Evolutionary conservation across 371 early-diverging fungal genomes (phyloP).

Genomic region (Saksenaea oblongispora): DNA sequence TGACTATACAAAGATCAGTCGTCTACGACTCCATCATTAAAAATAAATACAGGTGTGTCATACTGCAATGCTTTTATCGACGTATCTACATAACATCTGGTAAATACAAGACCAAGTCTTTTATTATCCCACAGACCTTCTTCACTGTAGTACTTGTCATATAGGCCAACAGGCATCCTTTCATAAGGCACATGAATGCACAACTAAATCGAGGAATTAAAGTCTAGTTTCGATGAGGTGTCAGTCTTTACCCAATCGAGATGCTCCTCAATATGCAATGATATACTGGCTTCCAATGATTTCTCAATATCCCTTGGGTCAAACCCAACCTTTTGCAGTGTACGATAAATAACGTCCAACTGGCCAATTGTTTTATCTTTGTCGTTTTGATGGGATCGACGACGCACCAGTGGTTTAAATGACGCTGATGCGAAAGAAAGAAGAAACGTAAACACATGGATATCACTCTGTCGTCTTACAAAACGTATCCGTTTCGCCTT

Average conservation of each 20-base stretch:
- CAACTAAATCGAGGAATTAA: slow-evolving; percentile 29
- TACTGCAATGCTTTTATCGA: slow-evolving; percentile 13
- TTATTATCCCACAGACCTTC: slow-evolving; percentile 33
- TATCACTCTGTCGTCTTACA: slow-evolving; percentile 1
- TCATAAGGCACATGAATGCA: slow-evolving; percentile 60
- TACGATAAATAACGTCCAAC: slow-evolving; percentile 54
- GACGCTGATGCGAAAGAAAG: neutral
- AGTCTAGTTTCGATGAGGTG: neutral
- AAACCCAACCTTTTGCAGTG: slow-evolving; percentile 53
- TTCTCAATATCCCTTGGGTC: slow-evolving; percentile 44
- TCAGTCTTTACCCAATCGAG: slow-evolving; percentile 65
- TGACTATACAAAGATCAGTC: neutral
- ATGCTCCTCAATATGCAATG: slow-evolving; percentile 48
- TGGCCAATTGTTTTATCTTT: slow-evolving; percentile 46
- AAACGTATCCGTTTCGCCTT: neutral
- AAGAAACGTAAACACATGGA: neutral
- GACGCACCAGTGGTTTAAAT: neutral
- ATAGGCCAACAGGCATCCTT: slow-evolving; percentile 58
- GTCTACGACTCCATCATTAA: too few species aligned
- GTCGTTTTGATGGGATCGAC: slow-evolving; percentile 10
- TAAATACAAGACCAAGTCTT: neutral
- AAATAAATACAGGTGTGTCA: neutral
- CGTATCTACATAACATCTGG: slow-evolving; percentile 8
- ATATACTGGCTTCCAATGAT: slow-evolving; percentile 47
- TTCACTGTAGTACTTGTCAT: slow-evolving; percentile 60